Evolutionary conservation across 2,329 filamentous ascomycete genomes (phyloP).

Genomic region (Phyllosticta citriasiana): DNA sequence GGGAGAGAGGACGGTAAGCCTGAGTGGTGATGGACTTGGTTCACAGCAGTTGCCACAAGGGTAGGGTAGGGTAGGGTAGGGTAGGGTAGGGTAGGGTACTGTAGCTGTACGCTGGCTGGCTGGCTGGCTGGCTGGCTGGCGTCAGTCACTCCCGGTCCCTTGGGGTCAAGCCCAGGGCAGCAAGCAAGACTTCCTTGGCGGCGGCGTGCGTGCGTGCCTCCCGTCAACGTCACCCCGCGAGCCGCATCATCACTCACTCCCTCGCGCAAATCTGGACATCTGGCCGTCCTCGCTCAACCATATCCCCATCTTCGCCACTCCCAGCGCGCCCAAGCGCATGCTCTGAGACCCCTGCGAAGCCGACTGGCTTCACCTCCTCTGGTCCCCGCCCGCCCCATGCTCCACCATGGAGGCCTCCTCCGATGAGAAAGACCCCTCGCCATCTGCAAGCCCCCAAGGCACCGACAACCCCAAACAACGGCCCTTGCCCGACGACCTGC

Average conservation of each 20-base stretch:
- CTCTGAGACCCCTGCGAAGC: constrained; percentile 6
- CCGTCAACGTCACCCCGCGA: constrained; percentile 7
- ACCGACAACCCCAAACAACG: constrained; percentile 13
- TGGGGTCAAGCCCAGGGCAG: neutral
- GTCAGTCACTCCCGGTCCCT: neutral
- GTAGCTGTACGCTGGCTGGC: too few relatives aligned
- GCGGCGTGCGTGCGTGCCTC: constrained; percentile 2
- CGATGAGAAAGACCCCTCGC: constrained; percentile 22
- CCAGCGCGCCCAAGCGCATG: neutral
- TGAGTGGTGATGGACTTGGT: neutral
- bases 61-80: too few relatives aligned
- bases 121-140: neutral
- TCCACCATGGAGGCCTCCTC: constrained; percentile 19
- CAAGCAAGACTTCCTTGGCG: neutral
- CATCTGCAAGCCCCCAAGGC: constrained; percentile 17
- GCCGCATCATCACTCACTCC: constrained; percentile 4
- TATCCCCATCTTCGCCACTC: neutral
- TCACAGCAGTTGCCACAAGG: neutral
- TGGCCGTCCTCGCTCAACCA: neutral
- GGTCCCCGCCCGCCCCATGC: constrained; percentile 7
- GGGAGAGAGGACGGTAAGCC: neutral
- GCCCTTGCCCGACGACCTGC: constrained; percentile 71
- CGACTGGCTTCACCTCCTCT: constrained; percentile 1
- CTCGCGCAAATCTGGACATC: constrained; percentile 1
- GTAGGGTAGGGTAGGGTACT: too few relatives aligned